Conservation (phyloP, 768 basidiomycete genomes). For the Obba rivulosa region DNA sequence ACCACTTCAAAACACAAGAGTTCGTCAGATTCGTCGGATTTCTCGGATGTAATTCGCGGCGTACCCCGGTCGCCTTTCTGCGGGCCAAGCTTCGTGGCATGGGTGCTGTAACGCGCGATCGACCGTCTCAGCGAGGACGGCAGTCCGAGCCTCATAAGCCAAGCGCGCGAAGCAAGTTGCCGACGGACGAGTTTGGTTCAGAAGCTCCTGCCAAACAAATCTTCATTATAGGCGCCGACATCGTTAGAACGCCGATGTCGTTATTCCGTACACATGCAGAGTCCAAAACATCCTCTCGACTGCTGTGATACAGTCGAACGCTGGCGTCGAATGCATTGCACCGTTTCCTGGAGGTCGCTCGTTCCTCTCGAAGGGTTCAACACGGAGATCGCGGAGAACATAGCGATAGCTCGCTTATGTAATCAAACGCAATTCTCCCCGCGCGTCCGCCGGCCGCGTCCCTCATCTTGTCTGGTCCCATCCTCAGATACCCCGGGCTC, state of each 20-base stretch:
- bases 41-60: neutral
- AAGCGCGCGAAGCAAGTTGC: neutral
- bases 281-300: too few relatives aligned
- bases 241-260: neutral
- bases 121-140: slow-evolving; percentile 7
- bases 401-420: too few relatives aligned
- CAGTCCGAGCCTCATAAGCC: slow-evolving; percentile 8
- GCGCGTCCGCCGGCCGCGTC: neutral
- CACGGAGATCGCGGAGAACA: too few relatives aligned
- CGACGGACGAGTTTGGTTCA: neutral
- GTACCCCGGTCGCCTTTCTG: slow-evolving; percentile 26
- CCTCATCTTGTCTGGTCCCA: neutral
- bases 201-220: slow-evolving; percentile 4
- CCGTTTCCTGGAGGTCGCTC: too few relatives aligned
- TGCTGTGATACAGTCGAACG: too few relatives aligned
- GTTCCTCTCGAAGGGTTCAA: too few relatives aligned
- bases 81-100: slow-evolving; percentile 14
- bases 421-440: too few relatives aligned
- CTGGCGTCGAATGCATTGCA: too few relatives aligned
- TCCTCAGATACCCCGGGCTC: neutral
- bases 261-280: too few relatives aligned
- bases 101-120: slow-evolving; percentile 6
- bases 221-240: neutral
- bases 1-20: slow-evolving; percentile 47
- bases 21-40: neutral